Base-by-base conservation (phyloP, 2,329 filamentous ascomycete species). In the Trichothecium sympodiale region DNA sequence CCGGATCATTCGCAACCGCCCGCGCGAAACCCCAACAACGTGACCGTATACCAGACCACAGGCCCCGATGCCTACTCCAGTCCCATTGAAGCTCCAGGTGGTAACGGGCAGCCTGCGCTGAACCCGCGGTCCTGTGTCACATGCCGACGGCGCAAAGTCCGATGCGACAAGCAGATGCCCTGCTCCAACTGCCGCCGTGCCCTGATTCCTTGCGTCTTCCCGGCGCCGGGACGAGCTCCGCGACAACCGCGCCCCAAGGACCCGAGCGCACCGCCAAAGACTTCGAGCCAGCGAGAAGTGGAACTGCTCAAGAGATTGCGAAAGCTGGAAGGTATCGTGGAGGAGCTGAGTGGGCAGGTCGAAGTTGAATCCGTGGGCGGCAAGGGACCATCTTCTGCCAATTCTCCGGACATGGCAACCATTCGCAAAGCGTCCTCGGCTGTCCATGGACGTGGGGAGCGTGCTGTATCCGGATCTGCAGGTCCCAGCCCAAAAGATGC, bases 101-200 rank as follows among this genome's bases (percentile, higher is more conserved):
- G 54, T 41, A 52, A 50, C 29, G 41, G 50, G 16, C 20, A 25
- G 10, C 55, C 58, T 6, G 55, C 54, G 27, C 39, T 67, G 32
- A 69, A 69, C 41, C 65, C 65, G 20, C 57, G 65, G 41, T 68
- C 64, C 41, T 69, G 65, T 44, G 64, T 69, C 14, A 68, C 64
- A 28, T 69, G 65, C 41, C 59, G 65, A 9, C 61, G 65, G 31
- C 63, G 77, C 42, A 81, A 83, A 55, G 82, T 87, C 37, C 80
- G 80, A 49, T 87, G 82, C 65, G 80, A 87, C 61, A 86, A 86
- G 61, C 69, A 74, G 48, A 75, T 83, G 64, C 79, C 81, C 13
- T 87, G 82, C 55, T 75, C 75, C 47, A 86, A 87, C 54, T 87
- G 82, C 54, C 71, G 72, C 29, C 74, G 79, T 43, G 79, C 78